Conservation (phyloP, 75 land plant genomes). For the Picea sitchensis region DNA sequence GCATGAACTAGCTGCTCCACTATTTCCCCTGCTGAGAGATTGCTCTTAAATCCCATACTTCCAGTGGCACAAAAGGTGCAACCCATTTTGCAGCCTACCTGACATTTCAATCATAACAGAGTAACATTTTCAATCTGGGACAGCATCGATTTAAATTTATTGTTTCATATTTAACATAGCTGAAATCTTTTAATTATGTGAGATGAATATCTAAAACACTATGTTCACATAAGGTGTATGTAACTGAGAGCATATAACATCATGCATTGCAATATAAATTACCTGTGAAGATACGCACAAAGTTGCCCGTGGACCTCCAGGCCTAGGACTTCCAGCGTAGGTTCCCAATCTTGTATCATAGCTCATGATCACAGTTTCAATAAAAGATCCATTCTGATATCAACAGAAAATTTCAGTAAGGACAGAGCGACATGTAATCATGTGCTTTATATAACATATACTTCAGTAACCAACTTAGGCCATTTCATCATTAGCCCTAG, state of each 20-base stretch:
- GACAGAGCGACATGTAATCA: neutral
- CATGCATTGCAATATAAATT: neutral
- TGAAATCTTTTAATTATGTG: too few relatives aligned
- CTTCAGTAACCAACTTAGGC: neutral
- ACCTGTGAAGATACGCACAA: slow-evolving; percentile 98
- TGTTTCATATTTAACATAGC: too few relatives aligned
- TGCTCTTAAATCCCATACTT: slow-evolving; percentile 90
- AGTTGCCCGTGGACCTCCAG: slow-evolving; percentile 84
- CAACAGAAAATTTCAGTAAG: neutral
- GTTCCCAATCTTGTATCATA: slow-evolving; percentile 86
- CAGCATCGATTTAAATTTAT: neutral
- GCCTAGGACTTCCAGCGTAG: slow-evolving; percentile 78
- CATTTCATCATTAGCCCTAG: neutral
- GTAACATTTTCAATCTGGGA: neutral
- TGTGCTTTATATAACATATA: neutral
- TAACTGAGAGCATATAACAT: neutral
- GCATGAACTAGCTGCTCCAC: slow-evolving; percentile 98
- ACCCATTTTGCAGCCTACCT: slow-evolving; percentile 99
- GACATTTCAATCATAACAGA: slow-evolving; percentile 12
- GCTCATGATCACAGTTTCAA: slow-evolving; percentile 95
- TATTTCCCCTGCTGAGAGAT: slow-evolving; percentile 92
- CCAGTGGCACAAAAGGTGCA: slow-evolving; percentile 99
- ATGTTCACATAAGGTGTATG: neutral
- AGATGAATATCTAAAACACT: neutral
- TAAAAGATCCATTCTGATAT: slow-evolving; percentile 73